Evolutionary conservation across 2,329 filamentous ascomycete genomes (phyloP).

Genomic region (Neospermospora avenae): DNA sequence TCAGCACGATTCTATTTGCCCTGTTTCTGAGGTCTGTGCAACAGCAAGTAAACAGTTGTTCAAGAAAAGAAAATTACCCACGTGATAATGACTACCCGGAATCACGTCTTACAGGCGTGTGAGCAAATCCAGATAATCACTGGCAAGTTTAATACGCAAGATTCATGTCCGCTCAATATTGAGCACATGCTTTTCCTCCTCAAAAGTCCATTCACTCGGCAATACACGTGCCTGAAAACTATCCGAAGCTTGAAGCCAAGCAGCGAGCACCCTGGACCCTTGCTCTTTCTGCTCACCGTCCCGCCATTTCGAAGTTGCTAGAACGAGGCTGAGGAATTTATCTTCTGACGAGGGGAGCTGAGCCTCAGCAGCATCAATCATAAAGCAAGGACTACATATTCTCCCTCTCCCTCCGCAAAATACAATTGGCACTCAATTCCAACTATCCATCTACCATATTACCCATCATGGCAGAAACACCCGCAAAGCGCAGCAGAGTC

Average conservation of each 20-base stretch:
- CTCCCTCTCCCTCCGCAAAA: neutral
- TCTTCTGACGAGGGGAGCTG: neutral
- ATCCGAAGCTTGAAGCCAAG: neutral
- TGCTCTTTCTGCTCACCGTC: neutral
- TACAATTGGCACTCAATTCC: neutral
- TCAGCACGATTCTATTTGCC: no score
- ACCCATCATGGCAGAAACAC: slow-evolving; percentile 39
- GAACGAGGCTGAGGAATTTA: slow-evolving; percentile 14
- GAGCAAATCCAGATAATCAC: neutral
- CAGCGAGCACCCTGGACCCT: neutral
- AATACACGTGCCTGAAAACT: neutral
- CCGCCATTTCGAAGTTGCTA: slow-evolving; percentile 3
- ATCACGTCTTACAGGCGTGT: no score
- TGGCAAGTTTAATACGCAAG: neutral
- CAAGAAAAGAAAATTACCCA: neutral
- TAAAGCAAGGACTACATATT: neutral
- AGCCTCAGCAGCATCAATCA: neutral
- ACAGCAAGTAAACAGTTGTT: neutral
- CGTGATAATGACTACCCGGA: neutral
- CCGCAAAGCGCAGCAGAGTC: slow-evolving; percentile 57
- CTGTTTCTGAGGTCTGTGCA: neutral
- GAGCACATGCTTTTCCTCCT: neutral
- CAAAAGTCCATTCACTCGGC: neutral
- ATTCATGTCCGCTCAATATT: neutral
- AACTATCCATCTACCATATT: neutral